Conservation (phyloP, 2,329 filamentous ascomycete species). For the Curvularia verruculosa region DNA sequence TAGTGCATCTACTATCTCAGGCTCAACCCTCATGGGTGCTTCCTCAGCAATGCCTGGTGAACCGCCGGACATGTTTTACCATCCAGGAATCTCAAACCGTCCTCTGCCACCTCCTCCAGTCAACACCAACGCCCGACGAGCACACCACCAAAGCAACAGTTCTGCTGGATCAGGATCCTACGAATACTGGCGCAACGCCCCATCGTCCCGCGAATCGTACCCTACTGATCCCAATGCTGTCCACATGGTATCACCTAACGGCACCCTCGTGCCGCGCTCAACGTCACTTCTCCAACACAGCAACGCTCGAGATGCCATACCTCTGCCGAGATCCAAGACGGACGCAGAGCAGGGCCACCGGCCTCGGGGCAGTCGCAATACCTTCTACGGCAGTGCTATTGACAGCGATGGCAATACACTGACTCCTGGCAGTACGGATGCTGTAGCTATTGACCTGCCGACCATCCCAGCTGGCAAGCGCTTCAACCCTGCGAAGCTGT, state of each 20-base stretch:
- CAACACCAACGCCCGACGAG: slow-evolving; percentile 57
- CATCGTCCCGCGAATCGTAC: slow-evolving; percentile 40
- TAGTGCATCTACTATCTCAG: slow-evolving; percentile 28
- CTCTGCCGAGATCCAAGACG: slow-evolving; percentile 90
- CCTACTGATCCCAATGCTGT: slow-evolving; percentile 38
- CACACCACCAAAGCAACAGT: slow-evolving; percentile 45
- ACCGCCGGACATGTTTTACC: slow-evolving; percentile 90
- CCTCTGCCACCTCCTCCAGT: slow-evolving; percentile 70
- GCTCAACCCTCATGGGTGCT: slow-evolving; percentile 32
- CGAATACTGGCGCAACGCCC: slow-evolving; percentile 47
- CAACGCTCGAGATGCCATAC: slow-evolving; percentile 76
- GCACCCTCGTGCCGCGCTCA: slow-evolving; percentile 45
- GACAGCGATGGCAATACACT: slow-evolving; percentile 61
- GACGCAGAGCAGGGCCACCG: slow-evolving; percentile 73
- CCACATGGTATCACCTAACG: slow-evolving; percentile 42
- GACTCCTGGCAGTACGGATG: slow-evolving; percentile 56
- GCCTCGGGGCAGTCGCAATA: slow-evolving; percentile 51
- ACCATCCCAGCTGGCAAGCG: slow-evolving; percentile 79
- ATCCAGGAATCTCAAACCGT: slow-evolving; percentile 73
- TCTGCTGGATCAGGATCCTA: slow-evolving; percentile 54
- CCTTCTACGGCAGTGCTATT: slow-evolving; percentile 41
- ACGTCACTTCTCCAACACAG: slow-evolving; percentile 79
- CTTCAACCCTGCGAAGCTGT: slow-evolving; percentile 85
- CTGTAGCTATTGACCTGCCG: slow-evolving; percentile 79
- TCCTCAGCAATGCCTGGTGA: slow-evolving; percentile 57